Evolutionary conservation across 2,329 filamentous ascomycete species (phyloP), one percentile per base, ranked within the genome.

Genomic region (Sclerotinia subarctica): DNA sequence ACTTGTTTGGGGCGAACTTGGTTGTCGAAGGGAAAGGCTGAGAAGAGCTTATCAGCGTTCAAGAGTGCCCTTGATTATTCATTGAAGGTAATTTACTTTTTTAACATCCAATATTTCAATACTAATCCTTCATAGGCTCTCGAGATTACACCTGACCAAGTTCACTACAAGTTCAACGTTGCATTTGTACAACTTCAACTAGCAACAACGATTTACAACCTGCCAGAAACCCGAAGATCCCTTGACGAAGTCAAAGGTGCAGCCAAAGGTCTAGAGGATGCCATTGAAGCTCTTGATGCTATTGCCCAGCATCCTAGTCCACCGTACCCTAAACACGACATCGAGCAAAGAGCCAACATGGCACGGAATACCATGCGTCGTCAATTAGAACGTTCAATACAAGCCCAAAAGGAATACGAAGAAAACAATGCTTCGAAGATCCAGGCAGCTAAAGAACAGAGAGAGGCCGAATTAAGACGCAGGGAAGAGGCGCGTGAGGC

Each of bases 321-420:
- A 5, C 96, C 95, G 0, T 99, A 97, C 79, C 95, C 94, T 8
- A 90, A 92, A 74, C 86, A 90, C 69, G 93, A 97, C 73, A 87
- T 99, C 47, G 94, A 98, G 78, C 92, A 96, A 80, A 93, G 96
- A 76, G 94, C 95, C 54, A 96, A 92, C 83, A 99, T 99, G 95
- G 94, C 93, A 72, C 89, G 91, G 70, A 97, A 97, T 78, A 99
- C 96, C 0, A 92, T 97, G 81, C 90, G 92, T 72, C 93, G 92
- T 75, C 94, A 99, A 78, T 86, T 99, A 17, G 92, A 96, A 75
- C 89, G 93, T 74, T 90, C 92, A 5, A 87, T 94, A 59, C 89
- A 92, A 72, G 90, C 87, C 73, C 95, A 99, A 78, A 90, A 87
- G 71, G 92, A 96, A 71, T 98, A 96, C 78, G 95, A 99, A 78